Evolutionary conservation across 2,329 filamentous ascomycete genomes (phyloP).

Genomic region (Blastomyces parvus): DNA sequence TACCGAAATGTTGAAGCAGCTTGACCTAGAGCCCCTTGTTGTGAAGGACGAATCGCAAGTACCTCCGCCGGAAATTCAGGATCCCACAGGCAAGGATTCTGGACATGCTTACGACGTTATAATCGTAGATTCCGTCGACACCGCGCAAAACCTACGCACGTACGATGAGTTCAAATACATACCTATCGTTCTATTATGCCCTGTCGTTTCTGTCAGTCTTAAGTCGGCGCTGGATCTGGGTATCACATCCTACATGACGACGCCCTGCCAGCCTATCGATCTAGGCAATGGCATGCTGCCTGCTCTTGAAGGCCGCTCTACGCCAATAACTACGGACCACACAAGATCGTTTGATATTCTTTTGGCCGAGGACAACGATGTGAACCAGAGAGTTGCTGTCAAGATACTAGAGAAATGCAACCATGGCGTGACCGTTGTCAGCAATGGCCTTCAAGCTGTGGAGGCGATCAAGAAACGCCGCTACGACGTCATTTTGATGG

Average conservation of each 20-base stretch:
- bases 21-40: conserved; percentile 73
- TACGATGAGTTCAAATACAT: conserved; percentile 97
- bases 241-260: conserved; percentile 99
- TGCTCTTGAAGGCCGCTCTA: conserved; percentile 84
- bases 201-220: conserved; percentile 79
- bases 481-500: conserved; percentile 97
- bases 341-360: conserved; percentile 93
- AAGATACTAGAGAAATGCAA: conserved; percentile 98
- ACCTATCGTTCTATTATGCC: conserved; percentile 84
- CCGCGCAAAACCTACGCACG: conserved; percentile 71
- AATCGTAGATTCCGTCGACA: conserved; percentile 87
- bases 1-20: conserved; percentile 62
- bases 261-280: conserved; percentile 86
- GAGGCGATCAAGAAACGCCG: conserved; percentile 85
- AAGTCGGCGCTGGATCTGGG: conserved; percentile 91
- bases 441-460: conserved; percentile 87
- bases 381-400: conserved; percentile 91
- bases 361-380: conserved; percentile 90
- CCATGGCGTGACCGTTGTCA: conserved; percentile 59
- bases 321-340: conserved; percentile 83
- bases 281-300: conserved; percentile 94
- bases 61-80: conserved; percentile 45
- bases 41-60: conserved; percentile 67
- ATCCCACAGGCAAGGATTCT: conserved; percentile 39
- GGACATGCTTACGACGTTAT: conserved; percentile 80